phyloP scores from a whole-genome alignment of 495 filamentous ascomycete species.

The Rusavskia elegans region DNA sequence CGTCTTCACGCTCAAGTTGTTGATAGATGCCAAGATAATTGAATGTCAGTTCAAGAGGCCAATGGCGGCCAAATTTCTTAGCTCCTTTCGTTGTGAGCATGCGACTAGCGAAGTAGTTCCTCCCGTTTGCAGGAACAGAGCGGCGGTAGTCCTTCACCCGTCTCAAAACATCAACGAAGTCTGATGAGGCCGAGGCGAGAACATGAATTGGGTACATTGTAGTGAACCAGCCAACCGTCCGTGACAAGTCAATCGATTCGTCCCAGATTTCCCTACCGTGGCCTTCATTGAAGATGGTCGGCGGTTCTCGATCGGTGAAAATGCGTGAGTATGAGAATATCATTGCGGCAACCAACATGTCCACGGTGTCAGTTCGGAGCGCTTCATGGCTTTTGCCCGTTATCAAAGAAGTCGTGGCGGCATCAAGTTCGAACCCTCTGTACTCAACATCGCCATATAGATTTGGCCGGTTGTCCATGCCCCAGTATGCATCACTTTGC shows the following conservation, averaged over 20 bases:
- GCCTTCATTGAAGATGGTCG: slow-evolving; percentile 39
- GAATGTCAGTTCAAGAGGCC: slow-evolving; percentile 55
- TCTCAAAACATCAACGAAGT: slow-evolving; percentile 24
- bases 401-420: slow-evolving; percentile 24
- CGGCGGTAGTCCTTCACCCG: slow-evolving; percentile 32
- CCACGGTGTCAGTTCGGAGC: slow-evolving; percentile 34
- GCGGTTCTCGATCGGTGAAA: slow-evolving; percentile 34
- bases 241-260: slow-evolving; percentile 34
- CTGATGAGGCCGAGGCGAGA: slow-evolving; percentile 8
- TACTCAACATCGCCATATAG: slow-evolving; percentile 34
- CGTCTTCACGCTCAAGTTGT: slow-evolving; percentile 43
- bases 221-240: slow-evolving; percentile 49
- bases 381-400: slow-evolving; percentile 29
- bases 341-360: slow-evolving; percentile 36
- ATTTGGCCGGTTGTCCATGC: slow-evolving; percentile 26
- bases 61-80: slow-evolving; percentile 27
- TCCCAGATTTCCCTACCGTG: slow-evolving; percentile 41
- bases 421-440: slow-evolving; percentile 30
- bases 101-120: slow-evolving; percentile 32
- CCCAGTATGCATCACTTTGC: slow-evolving; percentile 33
- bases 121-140: slow-evolving; percentile 29
- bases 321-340: slow-evolving; percentile 32
- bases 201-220: slow-evolving; percentile 34
- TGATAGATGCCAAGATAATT: slow-evolving; percentile 53
- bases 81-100: slow-evolving; percentile 29